Evolutionary conservation across 1,139 yeast genomes (phyloP), one percentile per base, ranked within the genome.

Genomic region (Pichia sp.): DNA sequence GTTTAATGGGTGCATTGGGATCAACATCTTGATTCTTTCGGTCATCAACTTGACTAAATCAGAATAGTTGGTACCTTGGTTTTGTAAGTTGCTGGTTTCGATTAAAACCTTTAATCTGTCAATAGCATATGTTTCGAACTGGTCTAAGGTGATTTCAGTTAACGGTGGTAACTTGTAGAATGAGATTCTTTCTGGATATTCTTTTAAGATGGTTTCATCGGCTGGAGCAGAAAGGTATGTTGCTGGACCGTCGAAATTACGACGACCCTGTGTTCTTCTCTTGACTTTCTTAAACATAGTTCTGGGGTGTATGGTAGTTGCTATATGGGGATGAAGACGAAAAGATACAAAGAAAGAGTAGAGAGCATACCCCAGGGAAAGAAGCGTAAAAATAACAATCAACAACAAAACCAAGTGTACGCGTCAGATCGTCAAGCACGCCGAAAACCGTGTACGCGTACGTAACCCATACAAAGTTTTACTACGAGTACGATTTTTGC

Each of bases 121-220:
- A 43, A 93, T 85, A 9, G 98, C 98, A 97, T 97, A 93, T 17
- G 75, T 75, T 67, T 93, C 99, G 65, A 93, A 94, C 62, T 93
- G 87, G 55, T 91, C 97, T 34, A 93, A 65, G 0, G 97, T 89
- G 60, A 93, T 81, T 66, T 93, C 98, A 32, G 83, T 82, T 33
- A 75, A 67, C 1, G 98, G 98, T 8, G 96, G 94, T 4, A 70
- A 56, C 38, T 73, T 77, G 66, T 93, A 93, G 60, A 91, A 76
- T 41, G 84, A 79, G 44, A 86, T 71, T 37, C 93, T 59, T 50
- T 65, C 60, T 4, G 82, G 75, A 58, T 77, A 78, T 17, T 40
- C 45, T 33, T 33, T 33, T 19, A 44, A 21, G 32, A 45, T 22
- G 1, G 50, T 46, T 12, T 52, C 48, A 22, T 47, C 49, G 3